These are phyloP conservation scores for Ogataea pini DNA, from an alignment of 805 yeast species.

Conservation along the genomic window DNA sequence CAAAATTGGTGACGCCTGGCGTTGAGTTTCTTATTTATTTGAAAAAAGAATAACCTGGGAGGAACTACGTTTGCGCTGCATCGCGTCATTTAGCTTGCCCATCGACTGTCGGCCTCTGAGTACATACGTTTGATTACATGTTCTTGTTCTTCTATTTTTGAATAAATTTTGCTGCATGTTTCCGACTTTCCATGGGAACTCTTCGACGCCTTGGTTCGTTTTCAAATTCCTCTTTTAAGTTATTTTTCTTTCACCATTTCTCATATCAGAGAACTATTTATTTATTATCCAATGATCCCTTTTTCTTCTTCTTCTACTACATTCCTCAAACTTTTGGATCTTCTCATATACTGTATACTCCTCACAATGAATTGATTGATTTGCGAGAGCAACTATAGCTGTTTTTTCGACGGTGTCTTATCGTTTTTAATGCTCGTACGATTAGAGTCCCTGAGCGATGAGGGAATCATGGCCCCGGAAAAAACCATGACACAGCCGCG, in stretches of 20 bases:
- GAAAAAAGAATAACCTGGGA: not conserved
- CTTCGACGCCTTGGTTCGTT: not conserved
- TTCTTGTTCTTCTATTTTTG: slow-evolving; percentile 4
- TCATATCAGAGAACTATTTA: not conserved
- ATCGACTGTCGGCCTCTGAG: slow-evolving; percentile 4
- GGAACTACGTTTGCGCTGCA: not conserved
- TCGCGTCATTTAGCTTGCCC: slow-evolving; percentile 1
- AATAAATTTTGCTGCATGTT: slow-evolving; percentile 9
- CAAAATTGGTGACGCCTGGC: not conserved
- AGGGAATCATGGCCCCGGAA: slow-evolving; percentile 1
- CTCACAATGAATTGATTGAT: too few relatives aligned
- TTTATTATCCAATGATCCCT: slow-evolving; percentile 2
- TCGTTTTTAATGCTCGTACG: not conserved
- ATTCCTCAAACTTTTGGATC: not conserved
- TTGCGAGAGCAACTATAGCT: too few relatives aligned
- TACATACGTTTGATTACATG: slow-evolving; percentile 6
- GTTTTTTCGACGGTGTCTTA: too few relatives aligned
- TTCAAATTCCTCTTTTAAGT: not conserved
- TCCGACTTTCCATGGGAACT: slow-evolving; percentile 3
- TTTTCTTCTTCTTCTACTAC: not conserved
- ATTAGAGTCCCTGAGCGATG: not conserved
- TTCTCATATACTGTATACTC: not conserved
- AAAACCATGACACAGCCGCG: slow-evolving; percentile 1
- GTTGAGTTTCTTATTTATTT: slow-evolving; percentile 1
- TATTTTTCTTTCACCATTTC: not conserved